phyloP scores from a whole-genome alignment of 179 eudicot species.

The Spinacia oleracea region DNA sequence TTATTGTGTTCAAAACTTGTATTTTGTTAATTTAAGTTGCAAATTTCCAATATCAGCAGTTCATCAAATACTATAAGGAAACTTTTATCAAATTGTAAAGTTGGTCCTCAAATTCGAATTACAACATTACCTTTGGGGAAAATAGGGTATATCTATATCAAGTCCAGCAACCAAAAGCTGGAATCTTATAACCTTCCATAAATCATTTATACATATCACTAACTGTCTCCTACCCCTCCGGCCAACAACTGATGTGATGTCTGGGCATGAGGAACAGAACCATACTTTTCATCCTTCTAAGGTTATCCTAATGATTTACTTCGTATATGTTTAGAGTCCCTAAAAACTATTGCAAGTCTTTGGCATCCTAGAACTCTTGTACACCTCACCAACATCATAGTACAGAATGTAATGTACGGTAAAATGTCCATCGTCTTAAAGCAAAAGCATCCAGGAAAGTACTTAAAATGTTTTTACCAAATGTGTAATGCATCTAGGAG shows the following conservation, averaged over 20 bases:
- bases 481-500: not conserved
- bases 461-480: too few species aligned
- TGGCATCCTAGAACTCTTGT: not conserved
- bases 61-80: not conserved
- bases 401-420: not conserved
- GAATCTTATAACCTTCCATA: not conserved
- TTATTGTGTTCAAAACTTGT: not conserved
- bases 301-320: not conserved
- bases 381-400: not conserved
- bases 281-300: not conserved
- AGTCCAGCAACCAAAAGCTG: too few species aligned
- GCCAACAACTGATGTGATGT: not conserved
- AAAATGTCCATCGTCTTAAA: not conserved
- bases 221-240: not conserved
- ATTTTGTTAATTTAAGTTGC: not conserved
- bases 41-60: not conserved
- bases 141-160: too few species aligned
- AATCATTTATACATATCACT: not conserved
- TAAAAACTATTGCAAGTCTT: not conserved
- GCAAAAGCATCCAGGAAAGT: slow-evolving; percentile 3
- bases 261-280: not conserved
- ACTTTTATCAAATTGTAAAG: not conserved
- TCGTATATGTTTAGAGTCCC: not conserved
- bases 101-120: too few species aligned
- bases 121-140: too few species aligned